Base-by-base conservation (phyloP, 2,329 filamentous ascomycete species). In the Arthrobotrys entomopaga region DNA sequence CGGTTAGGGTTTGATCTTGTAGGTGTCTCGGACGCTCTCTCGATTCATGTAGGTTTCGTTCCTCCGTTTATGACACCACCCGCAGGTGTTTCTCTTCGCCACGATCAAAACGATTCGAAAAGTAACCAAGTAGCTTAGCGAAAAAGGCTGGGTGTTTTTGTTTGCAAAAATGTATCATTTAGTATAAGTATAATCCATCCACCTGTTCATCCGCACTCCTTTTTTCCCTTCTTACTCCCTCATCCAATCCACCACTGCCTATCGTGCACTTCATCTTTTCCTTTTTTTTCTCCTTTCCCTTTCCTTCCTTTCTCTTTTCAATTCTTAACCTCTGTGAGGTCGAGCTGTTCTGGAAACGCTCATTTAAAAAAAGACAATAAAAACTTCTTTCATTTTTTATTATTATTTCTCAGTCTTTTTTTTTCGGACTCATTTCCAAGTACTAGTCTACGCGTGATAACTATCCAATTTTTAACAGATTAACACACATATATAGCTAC, bases 291-390 rank as follows among this genome's bases (percentile, higher is more conserved):
- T 46, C 11, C 40, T 43, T 43, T 22, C 20, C 16, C 16, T 42
- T 53, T 15, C 11, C 26, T 64, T 34, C n/a, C 26, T 16, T 60
- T 54, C 38, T 50, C 50, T n/a, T 54, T 52, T 73, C 65, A 54
- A 73, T 43, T 73, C 65, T 56, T 34, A 61, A 11, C 69, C 69
- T 73, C 69, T 66, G 69, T 20, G 40, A 73, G 69, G 69, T 58
- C 43, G 69, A 66, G 69, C 49, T 26, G 69, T 73, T 73, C 69
- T 66, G 69, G 69, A 60, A 72, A 66, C 69, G 56, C 56, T 73
- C 69, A 63, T 52, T 63, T 29, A 59, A 67, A 63, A 46, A 46
- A 46, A n/a, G 16, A 46, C 42, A 46, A 7, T 10, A 6, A 46
- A 46, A 46, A 19, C 13, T 46, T n/a, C 16, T 46, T 19, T 46